Percentiles rank a stretch among this genome's conserved stretches.
Conservation (phyloP, 2,329 filamentous ascomycete species). For the Colletotrichum cereale region DNA sequence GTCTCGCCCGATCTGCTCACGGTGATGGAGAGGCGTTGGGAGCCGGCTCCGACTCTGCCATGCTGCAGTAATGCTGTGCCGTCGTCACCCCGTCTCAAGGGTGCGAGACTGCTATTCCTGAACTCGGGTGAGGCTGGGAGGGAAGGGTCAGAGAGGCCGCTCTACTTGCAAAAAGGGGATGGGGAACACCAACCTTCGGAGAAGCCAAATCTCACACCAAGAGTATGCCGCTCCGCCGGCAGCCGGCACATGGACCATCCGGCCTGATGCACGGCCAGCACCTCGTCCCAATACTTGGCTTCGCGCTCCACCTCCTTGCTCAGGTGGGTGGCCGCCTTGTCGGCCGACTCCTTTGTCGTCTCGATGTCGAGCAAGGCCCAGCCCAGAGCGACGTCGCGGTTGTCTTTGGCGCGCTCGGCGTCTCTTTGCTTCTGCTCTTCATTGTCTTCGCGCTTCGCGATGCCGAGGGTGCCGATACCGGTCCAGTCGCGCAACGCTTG, state of each 20-base stretch:
- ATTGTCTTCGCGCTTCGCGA: slow-evolving; percentile 73
- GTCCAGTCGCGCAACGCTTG: slow-evolving; percentile 76
- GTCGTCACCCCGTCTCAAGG: slow-evolving; percentile 79
- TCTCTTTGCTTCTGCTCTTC: slow-evolving; percentile 49
- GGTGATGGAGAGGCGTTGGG: slow-evolving; percentile 75
- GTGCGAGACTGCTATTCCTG: slow-evolving; percentile 80
- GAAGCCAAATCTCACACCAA: slow-evolving; percentile 92
- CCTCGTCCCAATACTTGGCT: slow-evolving; percentile 88
- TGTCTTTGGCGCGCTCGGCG: slow-evolving; percentile 58
- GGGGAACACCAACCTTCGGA: slow-evolving; percentile 69
- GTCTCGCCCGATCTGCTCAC: slow-evolving; percentile 69
- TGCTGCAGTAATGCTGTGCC: slow-evolving; percentile 82
- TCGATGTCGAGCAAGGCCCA: slow-evolving; percentile 85
- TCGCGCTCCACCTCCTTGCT: slow-evolving; percentile 84
- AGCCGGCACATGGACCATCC: slow-evolving; percentile 89
- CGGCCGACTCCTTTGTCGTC: slow-evolving; percentile 78
- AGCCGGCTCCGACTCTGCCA: slow-evolving; percentile 63
- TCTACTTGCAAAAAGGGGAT: neutral
- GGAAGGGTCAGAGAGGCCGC: slow-evolving; percentile 46
- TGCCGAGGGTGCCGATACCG: slow-evolving; percentile 80
- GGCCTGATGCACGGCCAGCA: slow-evolving; percentile 82
- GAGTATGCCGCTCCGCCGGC: slow-evolving; percentile 77
- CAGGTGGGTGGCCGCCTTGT: slow-evolving; percentile 78
- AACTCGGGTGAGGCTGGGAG: slow-evolving; percentile 66
- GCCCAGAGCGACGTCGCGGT: slow-evolving; percentile 71